phyloP scores from a whole-genome alignment of 768 basidiomycete species.

The Hericium rajendrae region DNA sequence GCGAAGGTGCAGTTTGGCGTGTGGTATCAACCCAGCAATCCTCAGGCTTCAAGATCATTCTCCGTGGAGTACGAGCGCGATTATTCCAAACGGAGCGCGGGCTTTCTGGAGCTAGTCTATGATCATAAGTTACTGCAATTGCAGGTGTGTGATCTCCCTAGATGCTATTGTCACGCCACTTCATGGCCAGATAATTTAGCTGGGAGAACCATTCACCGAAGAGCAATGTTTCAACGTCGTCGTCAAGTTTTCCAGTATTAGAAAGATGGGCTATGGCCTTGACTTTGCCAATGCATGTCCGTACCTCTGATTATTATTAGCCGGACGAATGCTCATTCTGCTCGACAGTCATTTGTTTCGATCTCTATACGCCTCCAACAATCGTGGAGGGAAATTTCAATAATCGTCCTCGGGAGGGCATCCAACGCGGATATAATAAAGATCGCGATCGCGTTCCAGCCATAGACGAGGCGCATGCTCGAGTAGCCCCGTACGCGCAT shows the following conservation, averaged over 20 bases:
- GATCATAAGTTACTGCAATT: slow-evolving; percentile 59
- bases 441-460: slow-evolving; percentile 50
- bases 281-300: slow-evolving; percentile 6
- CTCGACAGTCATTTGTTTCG: slow-evolving; percentile 8
- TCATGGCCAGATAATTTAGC: background rate
- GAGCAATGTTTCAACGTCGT: slow-evolving; percentile 1
- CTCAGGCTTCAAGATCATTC: slow-evolving; percentile 28
- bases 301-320: background rate
- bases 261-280: slow-evolving; percentile 10
- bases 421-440: slow-evolving; percentile 30
- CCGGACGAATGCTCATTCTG: background rate
- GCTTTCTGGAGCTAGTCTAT: slow-evolving; percentile 56
- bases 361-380: slow-evolving; percentile 38
- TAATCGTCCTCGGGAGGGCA: slow-evolving; percentile 32
- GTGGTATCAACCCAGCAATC: slow-evolving; percentile 31
- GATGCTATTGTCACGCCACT: too few species aligned
- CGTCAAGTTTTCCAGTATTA: slow-evolving; percentile 10
- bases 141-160: slow-evolving; percentile 29
- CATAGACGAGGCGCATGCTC: slow-evolving; percentile 45
- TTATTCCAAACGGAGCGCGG: slow-evolving; percentile 35
- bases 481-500: slow-evolving; percentile 60
- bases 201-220: slow-evolving; percentile 9
- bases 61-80: slow-evolving; percentile 63
- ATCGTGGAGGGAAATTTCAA: slow-evolving; percentile 54
- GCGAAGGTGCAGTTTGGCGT: slow-evolving; percentile 60